Percentiles rank a stretch among this genome's conserved stretches.
These are phyloP conservation scores for Aspergillus persii DNA, from an alignment of 2,329 filamentous ascomycete species.

Conservation along the genomic window DNA sequence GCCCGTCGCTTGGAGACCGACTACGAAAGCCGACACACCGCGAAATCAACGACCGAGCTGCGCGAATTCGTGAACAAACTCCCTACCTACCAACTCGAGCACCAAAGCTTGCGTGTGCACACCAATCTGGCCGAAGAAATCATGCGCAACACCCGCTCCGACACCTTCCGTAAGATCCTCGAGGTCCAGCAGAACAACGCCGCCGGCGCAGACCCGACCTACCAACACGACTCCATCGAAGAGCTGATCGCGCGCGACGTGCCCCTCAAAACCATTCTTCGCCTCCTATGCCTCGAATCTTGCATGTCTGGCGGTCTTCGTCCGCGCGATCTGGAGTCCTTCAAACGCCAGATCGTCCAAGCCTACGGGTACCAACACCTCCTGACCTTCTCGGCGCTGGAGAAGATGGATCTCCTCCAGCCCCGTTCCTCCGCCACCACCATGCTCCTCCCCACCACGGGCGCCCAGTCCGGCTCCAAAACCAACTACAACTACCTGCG, in stretches of 20 bases:
- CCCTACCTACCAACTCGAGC: constrained; percentile 87
- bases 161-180: constrained; percentile 81
- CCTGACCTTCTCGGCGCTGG: constrained; percentile 80
- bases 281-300: constrained; percentile 86
- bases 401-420: constrained; percentile 83
- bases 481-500: constrained; percentile 90
- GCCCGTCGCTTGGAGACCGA: constrained; percentile 82
- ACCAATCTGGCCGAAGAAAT: constrained; percentile 93
- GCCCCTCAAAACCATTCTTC: constrained; percentile 75
- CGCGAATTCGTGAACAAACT: constrained; percentile 94
- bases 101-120: constrained; percentile 87
- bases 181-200: constrained; percentile 96
- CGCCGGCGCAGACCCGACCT: constrained; percentile 81
- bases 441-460: constrained; percentile 75
- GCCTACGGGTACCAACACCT: constrained; percentile 95
- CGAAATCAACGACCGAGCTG: constrained; percentile 85
- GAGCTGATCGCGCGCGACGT: constrained; percentile 90
- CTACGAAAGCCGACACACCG: constrained; percentile 81
- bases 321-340: constrained; percentile 81
- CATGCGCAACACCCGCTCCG: constrained; percentile 85
- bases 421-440: constrained; percentile 73
- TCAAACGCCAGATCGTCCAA: constrained; percentile 82
- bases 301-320: constrained; percentile 86
- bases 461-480: constrained; percentile 63
- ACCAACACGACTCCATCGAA: constrained; percentile 86